Conservation (phyloP, 805 yeast genomes). For the Ogataea zsoltii region DNA sequence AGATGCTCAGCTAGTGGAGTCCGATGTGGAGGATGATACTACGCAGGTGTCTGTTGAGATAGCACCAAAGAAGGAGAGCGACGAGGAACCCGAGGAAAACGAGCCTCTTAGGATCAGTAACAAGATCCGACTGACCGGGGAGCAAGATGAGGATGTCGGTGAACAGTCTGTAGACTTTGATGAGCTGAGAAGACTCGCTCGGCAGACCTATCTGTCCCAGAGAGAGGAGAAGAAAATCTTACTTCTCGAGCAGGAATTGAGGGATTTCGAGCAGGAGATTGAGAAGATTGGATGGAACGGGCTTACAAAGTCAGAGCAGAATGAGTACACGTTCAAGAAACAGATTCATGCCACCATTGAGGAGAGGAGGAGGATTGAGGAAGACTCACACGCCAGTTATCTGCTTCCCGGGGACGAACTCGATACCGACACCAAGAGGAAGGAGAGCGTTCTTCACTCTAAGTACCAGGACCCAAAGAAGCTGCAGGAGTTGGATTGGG, state of each 20-base stretch:
- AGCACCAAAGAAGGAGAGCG: not conserved
- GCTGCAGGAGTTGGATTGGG: slow-evolving; percentile 46
- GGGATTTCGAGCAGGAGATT: slow-evolving; percentile 50
- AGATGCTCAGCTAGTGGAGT: slow-evolving; percentile 4
- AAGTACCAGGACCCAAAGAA: slow-evolving; percentile 32
- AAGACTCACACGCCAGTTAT: slow-evolving; percentile 35
- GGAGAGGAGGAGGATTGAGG: slow-evolving; percentile 38
- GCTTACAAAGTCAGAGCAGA: slow-evolving; percentile 47
- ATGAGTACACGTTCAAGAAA: slow-evolving; percentile 52
- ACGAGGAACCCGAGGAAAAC: not conserved
- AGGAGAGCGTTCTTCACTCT: slow-evolving; percentile 48
- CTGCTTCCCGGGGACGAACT: slow-evolving; percentile 62
- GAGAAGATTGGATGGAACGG: slow-evolving; percentile 54
- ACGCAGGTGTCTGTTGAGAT: not conserved
- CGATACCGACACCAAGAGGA: slow-evolving; percentile 53
- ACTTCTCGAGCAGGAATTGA: slow-evolving; percentile 47
- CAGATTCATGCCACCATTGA: slow-evolving; percentile 47
- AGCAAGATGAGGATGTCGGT: not conserved
- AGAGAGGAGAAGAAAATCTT: slow-evolving; percentile 49
- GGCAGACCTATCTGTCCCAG: slow-evolving; percentile 48
- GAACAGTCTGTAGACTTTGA: slow-evolving; percentile 16
- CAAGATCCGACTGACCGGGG: slow-evolving; percentile 1
- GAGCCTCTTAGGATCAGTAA: not conserved
- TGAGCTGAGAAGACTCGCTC: slow-evolving; percentile 45
- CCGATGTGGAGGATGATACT: not conserved